Evolutionary conservation across 2,329 filamentous ascomycete genomes (phyloP).

Genomic region (Penicillium italicum): DNA sequence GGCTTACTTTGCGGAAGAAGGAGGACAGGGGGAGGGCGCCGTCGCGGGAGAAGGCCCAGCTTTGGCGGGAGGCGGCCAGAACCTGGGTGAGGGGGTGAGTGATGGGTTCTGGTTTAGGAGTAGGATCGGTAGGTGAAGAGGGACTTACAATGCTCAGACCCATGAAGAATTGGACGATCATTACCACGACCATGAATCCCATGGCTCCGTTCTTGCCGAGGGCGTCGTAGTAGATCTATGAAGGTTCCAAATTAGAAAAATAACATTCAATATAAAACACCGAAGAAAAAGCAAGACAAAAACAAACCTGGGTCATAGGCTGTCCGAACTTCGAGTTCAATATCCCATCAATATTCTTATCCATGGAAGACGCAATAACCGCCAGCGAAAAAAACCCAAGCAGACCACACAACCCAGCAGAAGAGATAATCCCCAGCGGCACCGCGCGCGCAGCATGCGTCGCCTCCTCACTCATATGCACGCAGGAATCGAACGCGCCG

Average conservation of each 20-base stretch:
- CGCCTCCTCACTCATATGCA: conserved; percentile 61
- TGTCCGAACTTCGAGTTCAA: conserved; percentile 54
- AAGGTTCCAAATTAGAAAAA: background rate
- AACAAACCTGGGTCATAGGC: conserved; percentile 51
- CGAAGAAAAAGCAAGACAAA: background rate
- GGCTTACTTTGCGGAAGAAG: conserved; percentile 56
- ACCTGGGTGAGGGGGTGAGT: conserved; percentile 28
- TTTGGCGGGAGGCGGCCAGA: conserved; percentile 57
- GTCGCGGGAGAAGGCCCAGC: conserved; percentile 61
- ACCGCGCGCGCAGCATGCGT: conserved; percentile 58
- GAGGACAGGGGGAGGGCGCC: conserved; percentile 57
- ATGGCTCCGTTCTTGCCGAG: conserved; percentile 58
- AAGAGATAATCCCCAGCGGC: conserved; percentile 32
- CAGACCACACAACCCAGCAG: conserved; percentile 34
- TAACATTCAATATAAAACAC: background rate
- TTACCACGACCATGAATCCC: conserved; percentile 56
- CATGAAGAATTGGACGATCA: conserved; percentile 62
- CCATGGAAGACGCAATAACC: conserved; percentile 57
- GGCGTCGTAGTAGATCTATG: conserved; percentile 58
- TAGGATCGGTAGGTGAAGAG: too few species aligned
- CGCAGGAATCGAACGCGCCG: conserved; percentile 54
- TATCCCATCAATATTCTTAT: conserved; percentile 49
- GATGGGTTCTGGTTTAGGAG: too few species aligned
- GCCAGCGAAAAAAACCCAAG: conserved; percentile 58
- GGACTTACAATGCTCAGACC: conserved; percentile 50